Evolutionary conservation across 257 asterid species (phyloP).

Genomic region (Ligustrum vulgare): DNA sequence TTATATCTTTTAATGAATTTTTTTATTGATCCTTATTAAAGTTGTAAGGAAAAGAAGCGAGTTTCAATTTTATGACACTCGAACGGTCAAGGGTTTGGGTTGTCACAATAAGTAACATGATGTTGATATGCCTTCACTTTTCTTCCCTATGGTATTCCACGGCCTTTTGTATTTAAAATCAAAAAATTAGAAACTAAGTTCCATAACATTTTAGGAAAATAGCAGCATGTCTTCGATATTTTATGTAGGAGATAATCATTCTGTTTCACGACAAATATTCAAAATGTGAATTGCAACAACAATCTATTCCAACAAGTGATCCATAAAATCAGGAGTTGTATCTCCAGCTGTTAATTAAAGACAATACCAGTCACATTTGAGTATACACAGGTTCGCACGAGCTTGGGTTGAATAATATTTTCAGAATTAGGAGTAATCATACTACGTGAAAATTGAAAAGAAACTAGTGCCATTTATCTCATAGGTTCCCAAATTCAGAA

Average conservation of each 20-base stretch:
- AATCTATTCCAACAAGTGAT: not conserved
- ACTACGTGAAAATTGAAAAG: not conserved
- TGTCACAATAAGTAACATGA: not conserved
- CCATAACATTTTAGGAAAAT: not conserved
- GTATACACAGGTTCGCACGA: not conserved
- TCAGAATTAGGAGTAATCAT: not conserved
- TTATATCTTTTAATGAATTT: no score
- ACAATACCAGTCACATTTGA: not conserved
- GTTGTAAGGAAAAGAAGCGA: no score
- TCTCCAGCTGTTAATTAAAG: not conserved
- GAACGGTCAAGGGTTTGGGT: no score
- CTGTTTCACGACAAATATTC: not conserved
- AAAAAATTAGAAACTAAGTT: not conserved
- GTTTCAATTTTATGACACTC: no score
- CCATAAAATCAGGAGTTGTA: not conserved
- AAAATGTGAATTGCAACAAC: not conserved
- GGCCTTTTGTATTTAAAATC: not conserved
- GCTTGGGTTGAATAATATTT: not conserved
- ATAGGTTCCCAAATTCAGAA: not conserved
- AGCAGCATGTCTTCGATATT: not conserved
- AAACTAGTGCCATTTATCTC: not conserved
- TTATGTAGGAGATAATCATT: not conserved
- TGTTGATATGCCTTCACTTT: not conserved
- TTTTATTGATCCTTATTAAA: no score
- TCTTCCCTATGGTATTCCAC: no score